Evolutionary conservation across 2,329 filamentous ascomycete species (phyloP).

Genomic region (Xylaria sp.): DNA sequence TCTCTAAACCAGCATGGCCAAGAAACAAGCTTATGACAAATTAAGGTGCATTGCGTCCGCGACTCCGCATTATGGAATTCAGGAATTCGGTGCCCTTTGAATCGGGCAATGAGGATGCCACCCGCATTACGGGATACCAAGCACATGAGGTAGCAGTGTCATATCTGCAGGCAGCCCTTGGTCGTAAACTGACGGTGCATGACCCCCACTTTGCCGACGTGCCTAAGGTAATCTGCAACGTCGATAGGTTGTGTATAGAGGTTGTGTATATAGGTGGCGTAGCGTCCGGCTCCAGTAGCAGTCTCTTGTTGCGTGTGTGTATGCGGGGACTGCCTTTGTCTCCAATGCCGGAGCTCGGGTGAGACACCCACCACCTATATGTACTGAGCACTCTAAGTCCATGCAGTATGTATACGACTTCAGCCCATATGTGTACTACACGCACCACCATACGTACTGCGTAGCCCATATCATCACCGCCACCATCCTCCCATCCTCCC

Average conservation of each 20-base stretch:
- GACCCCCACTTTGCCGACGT: not conserved
- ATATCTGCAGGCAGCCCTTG: no score
- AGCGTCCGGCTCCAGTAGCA: not conserved
- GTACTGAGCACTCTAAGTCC: no score
- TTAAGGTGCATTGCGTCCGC: conserved; percentile 9
- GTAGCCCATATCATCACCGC: not conserved
- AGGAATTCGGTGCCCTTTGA: not conserved
- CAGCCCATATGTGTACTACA: no score
- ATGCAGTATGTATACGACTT: no score
- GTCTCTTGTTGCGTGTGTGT: not conserved
- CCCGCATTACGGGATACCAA: not conserved
- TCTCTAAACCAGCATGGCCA: conserved; percentile 8
- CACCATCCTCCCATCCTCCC: not conserved
- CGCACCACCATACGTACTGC: not conserved
- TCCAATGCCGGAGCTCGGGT: conserved; percentile 24
- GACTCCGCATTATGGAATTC: conserved; percentile 5
- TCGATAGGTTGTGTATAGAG: no score
- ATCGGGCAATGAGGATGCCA: not conserved
- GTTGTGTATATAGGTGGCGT: no score
- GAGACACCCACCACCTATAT: not conserved
- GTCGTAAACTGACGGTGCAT: not conserved
- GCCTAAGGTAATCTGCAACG: no score
- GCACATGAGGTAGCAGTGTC: not conserved
- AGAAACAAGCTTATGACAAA: conserved; percentile 36
- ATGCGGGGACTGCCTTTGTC: not conserved